Evolutionary conservation across 2,329 filamentous ascomycete genomes (phyloP).

Genomic region (Akanthomyces dipterigenus): DNA sequence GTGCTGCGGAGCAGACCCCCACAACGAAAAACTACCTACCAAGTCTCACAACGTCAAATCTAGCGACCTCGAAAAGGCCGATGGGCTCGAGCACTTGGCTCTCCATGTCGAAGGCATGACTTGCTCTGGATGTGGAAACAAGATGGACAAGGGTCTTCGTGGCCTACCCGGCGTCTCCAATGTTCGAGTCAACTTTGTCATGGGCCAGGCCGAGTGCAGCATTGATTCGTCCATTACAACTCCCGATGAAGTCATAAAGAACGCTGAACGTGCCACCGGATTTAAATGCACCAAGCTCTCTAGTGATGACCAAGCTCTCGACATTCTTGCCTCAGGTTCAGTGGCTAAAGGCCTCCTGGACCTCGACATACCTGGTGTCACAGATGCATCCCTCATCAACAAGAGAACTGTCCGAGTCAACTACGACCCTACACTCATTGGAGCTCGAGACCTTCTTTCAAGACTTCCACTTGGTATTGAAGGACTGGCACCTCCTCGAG

Average conservation of each 20-base stretch:
- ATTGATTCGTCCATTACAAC: conserved; percentile 20
- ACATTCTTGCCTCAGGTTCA: conserved; percentile 20
- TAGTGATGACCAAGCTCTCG: conserved; percentile 22
- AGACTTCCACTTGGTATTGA: conserved; percentile 14
- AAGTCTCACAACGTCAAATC: background rate
- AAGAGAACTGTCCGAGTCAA: conserved; percentile 25
- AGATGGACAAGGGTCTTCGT: conserved; percentile 24
- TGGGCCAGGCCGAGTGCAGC: conserved; percentile 29
- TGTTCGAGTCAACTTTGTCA: conserved; percentile 31
- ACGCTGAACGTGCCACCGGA: conserved; percentile 22
- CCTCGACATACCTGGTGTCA: conserved; percentile 20
- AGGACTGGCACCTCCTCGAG: conserved; percentile 25
- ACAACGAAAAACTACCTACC: background rate
- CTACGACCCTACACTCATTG: conserved; percentile 28
- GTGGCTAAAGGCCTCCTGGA: conserved; percentile 18
- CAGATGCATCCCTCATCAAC: conserved; percentile 19
- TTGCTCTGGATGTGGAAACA: conserved; percentile 30
- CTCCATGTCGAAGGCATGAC: conserved; percentile 30
- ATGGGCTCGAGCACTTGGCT: conserved; percentile 20
- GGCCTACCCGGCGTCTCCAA: conserved; percentile 23
- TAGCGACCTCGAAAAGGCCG: conserved; percentile 22
- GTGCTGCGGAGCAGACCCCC: conserved; percentile 12
- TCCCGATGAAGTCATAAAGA: conserved; percentile 22
- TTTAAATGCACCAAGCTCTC: conserved; percentile 23
- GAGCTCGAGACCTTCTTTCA: conserved; percentile 24